Evolutionary conservation across 1,284 basidiomycete species (phyloP), one percentile per base, ranked within the genome.

Genomic region (Termitomyces sp.): DNA sequence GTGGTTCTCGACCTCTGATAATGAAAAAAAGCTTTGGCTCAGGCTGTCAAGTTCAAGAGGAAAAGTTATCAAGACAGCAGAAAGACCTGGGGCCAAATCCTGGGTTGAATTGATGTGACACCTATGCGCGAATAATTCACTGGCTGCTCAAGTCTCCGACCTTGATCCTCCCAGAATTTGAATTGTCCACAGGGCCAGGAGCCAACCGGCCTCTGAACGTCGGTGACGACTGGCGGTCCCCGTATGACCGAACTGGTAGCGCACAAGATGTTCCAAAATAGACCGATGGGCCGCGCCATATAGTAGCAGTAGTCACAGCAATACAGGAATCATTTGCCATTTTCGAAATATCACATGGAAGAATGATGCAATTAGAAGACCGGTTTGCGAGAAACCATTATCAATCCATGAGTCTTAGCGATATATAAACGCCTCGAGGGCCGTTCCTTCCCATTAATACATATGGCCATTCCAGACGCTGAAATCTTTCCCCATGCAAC

Each of bases 401-500:
- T 34, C 42, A 41, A 41, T 30, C 50, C 19, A 26, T 33, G 28
- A 4, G 31, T 5, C 1, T 5, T 13, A 24, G 52, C 43, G 44
- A 45, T 45, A 52, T 40, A 39, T 41, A 44, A 39, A 45, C n/a
- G 42, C n/a, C 6, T 39, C 26, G 28, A 10, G 10, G 24, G 21
- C 5, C 12, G 33, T 42, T 10, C 42, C 34, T 34, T 42, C 24
- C 12, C 51, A 36, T 30, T 46, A 30, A 39, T 44, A 39, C 62
- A 45, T 50, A 79, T 78, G 76, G 44, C 67, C 44, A 64, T 70
- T 42, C 77, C 79, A 50, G 79, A 82, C 67, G 71, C 63, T 60
- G 57, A 77, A 15, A 78, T 82, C 41, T 70, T 74, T 60, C 80
- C 80, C 3, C 65, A 76, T 54, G 82, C 84, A n/a, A 86, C 85